These are phyloP conservation scores for Solanum gandarillasii DNA, from an alignment of 257 asterid genomes.

Conservation along the genomic window DNA sequence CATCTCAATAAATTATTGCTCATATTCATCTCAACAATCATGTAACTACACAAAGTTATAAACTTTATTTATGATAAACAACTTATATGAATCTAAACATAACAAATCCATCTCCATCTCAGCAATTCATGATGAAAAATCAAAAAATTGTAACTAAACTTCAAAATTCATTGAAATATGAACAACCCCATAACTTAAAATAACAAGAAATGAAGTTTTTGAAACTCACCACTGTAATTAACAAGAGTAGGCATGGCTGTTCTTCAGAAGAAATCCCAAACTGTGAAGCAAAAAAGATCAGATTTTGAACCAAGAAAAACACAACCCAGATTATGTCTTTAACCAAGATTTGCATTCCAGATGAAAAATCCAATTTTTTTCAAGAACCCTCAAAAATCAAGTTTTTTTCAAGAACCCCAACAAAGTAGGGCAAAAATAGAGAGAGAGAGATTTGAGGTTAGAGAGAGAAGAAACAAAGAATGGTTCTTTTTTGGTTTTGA, in stretches of 20 bases:
- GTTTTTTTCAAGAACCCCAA: slow-evolving; percentile 22
- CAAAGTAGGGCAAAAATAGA: slow-evolving; percentile 41
- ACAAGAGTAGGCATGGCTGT: slow-evolving; percentile 80
- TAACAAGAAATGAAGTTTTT: background rate
- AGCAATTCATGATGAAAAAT: background rate
- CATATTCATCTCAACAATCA: background rate
- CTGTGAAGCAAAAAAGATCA: slow-evolving; percentile 30
- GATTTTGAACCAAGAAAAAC: slow-evolving; percentile 29
- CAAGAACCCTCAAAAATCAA: slow-evolving; percentile 25
- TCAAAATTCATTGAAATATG: background rate
- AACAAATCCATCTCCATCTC: background rate
- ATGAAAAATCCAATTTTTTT: slow-evolving; percentile 8
- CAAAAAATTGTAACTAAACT: background rate
- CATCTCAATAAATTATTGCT: background rate
- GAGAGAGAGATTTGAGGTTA: background rate
- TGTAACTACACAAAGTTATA: background rate
- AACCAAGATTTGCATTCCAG: slow-evolving; percentile 43
- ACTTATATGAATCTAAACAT: background rate
- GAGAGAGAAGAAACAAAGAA: slow-evolving; percentile 1
- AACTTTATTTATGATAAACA: background rate
- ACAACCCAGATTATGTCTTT: slow-evolving; percentile 46
- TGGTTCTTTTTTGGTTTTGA: slow-evolving; percentile 1
- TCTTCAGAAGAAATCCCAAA: slow-evolving; percentile 37
- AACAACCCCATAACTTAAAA: background rate
- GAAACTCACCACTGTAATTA: slow-evolving; percentile 73